A percentile compares a stretch with the other conserved stretches of the same genome.
These are phyloP conservation scores for Alternaria metachromatica DNA, from an alignment of 2,329 filamentous ascomycete genomes.

Conservation along the genomic window DNA sequence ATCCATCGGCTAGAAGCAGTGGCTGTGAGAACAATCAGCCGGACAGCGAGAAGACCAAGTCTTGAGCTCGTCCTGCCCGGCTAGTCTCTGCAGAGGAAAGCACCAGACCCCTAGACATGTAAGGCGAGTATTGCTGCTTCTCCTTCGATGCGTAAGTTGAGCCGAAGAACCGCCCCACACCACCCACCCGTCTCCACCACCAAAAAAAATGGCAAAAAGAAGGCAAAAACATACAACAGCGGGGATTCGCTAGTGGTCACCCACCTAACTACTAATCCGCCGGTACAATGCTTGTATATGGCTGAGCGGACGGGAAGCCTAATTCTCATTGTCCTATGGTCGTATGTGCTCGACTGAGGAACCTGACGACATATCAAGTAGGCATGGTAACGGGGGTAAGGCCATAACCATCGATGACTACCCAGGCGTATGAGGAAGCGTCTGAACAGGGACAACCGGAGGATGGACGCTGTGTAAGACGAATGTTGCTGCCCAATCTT, in stretches of 20 bases:
- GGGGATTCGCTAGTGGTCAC: not conserved
- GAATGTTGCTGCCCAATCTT: not conserved
- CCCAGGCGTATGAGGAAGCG: not conserved
- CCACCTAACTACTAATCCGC: not conserved
- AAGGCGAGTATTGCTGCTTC: not conserved
- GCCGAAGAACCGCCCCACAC: not conserved
- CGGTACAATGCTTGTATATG: not conserved
- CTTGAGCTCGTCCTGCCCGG: not conserved
- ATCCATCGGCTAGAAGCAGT: not conserved
- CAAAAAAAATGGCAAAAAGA: not conserved
- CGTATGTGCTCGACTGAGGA: not conserved
- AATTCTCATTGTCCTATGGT: not conserved
- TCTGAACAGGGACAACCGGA: not conserved
- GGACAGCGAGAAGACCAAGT: not conserved
- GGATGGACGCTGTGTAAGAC: not conserved
- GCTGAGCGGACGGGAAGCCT: not conserved
- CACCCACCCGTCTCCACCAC: not conserved
- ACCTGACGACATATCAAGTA: fast-evolving
- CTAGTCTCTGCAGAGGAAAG: fast-evolving
- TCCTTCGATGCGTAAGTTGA: not conserved
- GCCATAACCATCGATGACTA: not conserved
- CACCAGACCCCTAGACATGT: not conserved
- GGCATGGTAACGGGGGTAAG: not conserved
- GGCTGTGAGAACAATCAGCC: not conserved
- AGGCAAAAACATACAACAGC: not conserved